Base-by-base conservation (phyloP, 306 rosid species). In the Vigna unguiculata region DNA sequence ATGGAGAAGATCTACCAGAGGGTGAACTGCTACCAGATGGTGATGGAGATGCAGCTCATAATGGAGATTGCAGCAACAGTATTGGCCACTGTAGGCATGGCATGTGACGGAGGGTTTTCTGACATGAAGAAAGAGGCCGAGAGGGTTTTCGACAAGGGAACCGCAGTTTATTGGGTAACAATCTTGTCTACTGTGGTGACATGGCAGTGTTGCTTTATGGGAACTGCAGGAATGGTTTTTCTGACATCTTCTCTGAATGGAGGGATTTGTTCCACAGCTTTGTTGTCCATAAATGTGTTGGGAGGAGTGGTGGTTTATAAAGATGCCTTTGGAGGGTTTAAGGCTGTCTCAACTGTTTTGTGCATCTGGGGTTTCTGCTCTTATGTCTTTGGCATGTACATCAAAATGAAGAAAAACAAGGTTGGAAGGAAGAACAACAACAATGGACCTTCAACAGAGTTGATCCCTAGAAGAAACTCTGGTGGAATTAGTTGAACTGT, bases 191-290 rank as follows among this genome's bases (percentile, higher is more conserved):
- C 82, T 54, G 80, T 88, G 12, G 79, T 90, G 77, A 87, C 93
- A 3, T 92, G 96, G 96, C 97, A 90, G 45, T 60, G 87, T 3
- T 87, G 96, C 63, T 92, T 90, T 10, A 72, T 88, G 90, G 96
- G 97, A 1, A 87, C 93, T 5, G 97, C 97, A 0, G 97, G 97
- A 9, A 87, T 92, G 93, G 93, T 92, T 17, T 92, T 87, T 52
- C 28, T 90, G 71, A 92, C 97, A 5, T 83, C 87, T 32, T 88
- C 97, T 15, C 34, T 92, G 3, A 92, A 92, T 0, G 88, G 96
- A 0, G 96, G 93, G 19, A 84, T 92, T 20, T 87, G 93, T 81
- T 81, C 82, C 85, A 88, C 96, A 3, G 93, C 96, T 2, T 64
- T 92, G 88, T 11, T 92, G 80, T 83, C 86, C 5, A 82, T 86